Evolutionary conservation across 2,329 filamentous ascomycete genomes (phyloP), one percentile per base, ranked within the genome.

Genomic region (Reticulascus tulasneorum): DNA sequence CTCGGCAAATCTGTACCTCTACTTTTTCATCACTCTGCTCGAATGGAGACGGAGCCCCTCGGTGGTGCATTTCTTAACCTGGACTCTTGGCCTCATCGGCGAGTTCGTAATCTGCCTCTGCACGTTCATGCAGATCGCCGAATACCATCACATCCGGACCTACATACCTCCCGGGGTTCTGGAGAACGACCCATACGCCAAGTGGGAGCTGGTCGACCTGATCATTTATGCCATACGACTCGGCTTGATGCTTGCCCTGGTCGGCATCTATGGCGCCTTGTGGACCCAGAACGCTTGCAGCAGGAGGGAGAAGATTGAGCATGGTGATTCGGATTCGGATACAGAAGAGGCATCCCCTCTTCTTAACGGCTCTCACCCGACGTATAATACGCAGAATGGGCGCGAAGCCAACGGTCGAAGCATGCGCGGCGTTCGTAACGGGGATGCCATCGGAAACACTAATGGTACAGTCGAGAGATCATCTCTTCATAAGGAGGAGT

Each of bases 31-130:
- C 53, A 89, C 89, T 20, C 75, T 97, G 38, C 73, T 94, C 52
- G 90, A 96, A 59, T 85, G 84, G 54, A 80, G 78, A 44, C 82
- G 87, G 22, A 86, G 86, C 10, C 93, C 93, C 1, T 90, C 83
- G 32, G 68, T 81, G 29, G 81, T 86, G 35, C 89, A 96, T 61
- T 75, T 91, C 37, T 63, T 84, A 29, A 81, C 87, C 50, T 98
- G 93, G 93, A 58, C 73, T 26, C 62, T 88, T 27, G 82, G 82
- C 18, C 58, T 88, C n/a, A 59, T 77, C 18, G 73, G 88, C 44
- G 93, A 98, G 59, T 50, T 83, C 17, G 65, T 81, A 32, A 79
- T 97, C 23, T 71, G 93, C 42, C 72, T 74, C 30, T 75, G 79
- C 35, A 86, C 84, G 20, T 67, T 86, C 34, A 64, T 79, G 28